Evolutionary conservation across 1,284 basidiomycete species (phyloP).

Genomic region (Rhodotorula sp.): DNA sequence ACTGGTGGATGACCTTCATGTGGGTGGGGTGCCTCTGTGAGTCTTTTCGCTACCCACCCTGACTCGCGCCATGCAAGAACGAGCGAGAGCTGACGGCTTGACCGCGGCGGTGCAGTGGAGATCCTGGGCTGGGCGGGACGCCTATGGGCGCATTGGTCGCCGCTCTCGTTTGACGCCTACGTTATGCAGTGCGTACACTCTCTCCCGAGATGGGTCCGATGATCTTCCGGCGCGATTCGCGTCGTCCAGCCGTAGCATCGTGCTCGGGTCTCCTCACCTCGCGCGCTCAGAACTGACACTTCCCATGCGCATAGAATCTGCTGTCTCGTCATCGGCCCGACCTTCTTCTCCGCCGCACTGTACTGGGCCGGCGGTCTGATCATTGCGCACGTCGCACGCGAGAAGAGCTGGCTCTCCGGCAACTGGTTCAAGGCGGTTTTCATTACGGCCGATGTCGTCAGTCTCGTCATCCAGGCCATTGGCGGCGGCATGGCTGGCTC

Average conservation of each 20-base stretch:
- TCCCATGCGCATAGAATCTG: not conserved
- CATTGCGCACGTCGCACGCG: constrained; percentile 49
- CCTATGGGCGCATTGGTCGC: constrained; percentile 14
- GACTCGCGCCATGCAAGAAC: not conserved
- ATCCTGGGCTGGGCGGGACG: constrained; percentile 23
- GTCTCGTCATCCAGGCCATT: constrained; percentile 53
- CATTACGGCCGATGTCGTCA: constrained; percentile 51
- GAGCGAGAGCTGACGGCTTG: not conserved
- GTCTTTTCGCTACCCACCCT: not conserved
- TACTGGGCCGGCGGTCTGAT: constrained; percentile 52
- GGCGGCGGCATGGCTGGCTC: constrained; percentile 52
- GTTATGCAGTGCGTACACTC: constrained; percentile 10
- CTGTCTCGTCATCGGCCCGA: constrained; percentile 50
- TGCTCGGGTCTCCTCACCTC: not conserved
- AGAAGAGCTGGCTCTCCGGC: constrained; percentile 46
- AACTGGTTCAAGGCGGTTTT: constrained; percentile 51
- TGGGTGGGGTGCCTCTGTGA: constrained; percentile 5
- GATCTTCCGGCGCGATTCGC: too few species aligned
- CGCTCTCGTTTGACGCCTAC: constrained; percentile 2
- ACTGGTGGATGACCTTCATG: constrained; percentile 19
- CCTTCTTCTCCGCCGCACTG: constrained; percentile 50
- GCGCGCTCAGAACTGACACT: not conserved
- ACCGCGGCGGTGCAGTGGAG: constrained; percentile 13
- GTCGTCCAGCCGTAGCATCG: too few species aligned
- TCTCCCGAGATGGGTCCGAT: not conserved